Base-by-base conservation (phyloP, 2,329 filamentous ascomycete species). In the Xylariaceae sp. region DNA sequence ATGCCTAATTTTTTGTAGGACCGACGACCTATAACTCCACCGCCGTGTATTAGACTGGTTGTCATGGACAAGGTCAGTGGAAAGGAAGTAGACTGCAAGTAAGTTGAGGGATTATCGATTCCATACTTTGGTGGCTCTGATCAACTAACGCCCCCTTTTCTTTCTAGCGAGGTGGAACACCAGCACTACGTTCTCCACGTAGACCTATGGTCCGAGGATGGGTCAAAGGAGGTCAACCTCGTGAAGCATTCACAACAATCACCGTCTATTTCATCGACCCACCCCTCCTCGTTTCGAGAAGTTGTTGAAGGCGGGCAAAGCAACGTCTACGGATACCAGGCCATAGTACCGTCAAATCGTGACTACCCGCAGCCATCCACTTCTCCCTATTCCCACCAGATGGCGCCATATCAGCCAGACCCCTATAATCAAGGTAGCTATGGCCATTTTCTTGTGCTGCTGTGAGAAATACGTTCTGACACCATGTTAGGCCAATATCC, bases 1-100 rank as follows among this genome's bases (percentile, higher is more conserved):
- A n/a, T 65, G 51, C 23, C 18, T 53, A 49, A 61, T 62, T 61
- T 45, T 37, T 23, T 55, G 58, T 69, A 96, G 89, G 94, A 99
- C 74, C 89, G 94, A 65, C 84, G 94, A 64, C 94, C 94, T 30
- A 97, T 99, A 68, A 97, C 94, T 34, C 93, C 94, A 11, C 94
- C 94, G 18, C 93, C 94, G 2, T 97, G 93, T 74, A 88, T 97
- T 55, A 84, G 88, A 64, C 82, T 97, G 10, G 81, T 94, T 45
- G 88, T 97, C 55, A 85, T 82, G 62, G 90, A 97, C 73, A 78
- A 82, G 48, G 75, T 76, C 13, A 92, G 90, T 0, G 87, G 89
- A 18, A 87, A 90, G 69, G 91, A 96, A 72, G 83, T 96, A 49
- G 88, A 94, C 72, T 88, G 87, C 77, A 90, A 88, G 89, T 93